Percentiles rank a stretch among this genome's conserved stretches.
Conservation (phyloP, 257 asterid genomes). For the Solanum chmielewskii region DNA sequence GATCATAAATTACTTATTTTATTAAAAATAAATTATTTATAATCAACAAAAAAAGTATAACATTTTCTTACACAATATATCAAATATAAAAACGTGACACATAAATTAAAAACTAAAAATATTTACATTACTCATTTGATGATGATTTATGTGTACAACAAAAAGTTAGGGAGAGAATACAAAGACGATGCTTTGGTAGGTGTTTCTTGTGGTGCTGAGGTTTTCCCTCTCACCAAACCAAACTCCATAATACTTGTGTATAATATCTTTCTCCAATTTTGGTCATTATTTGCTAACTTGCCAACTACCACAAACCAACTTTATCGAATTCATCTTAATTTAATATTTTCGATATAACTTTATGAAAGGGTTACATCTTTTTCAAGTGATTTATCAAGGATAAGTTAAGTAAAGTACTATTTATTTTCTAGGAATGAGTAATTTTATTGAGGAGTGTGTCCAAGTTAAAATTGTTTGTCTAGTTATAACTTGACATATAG, state of each 20-base stretch:
- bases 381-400: background rate
- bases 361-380: background rate
- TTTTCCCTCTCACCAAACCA: background rate
- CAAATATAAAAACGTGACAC: background rate
- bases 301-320: background rate
- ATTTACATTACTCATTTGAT: background rate
- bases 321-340: background rate
- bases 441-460: too few relatives aligned
- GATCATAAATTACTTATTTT: too few relatives aligned
- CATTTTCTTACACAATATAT: too few relatives aligned
- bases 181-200: background rate
- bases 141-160: background rate
- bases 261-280: background rate
- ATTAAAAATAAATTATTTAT: background rate
- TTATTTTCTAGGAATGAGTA: too few relatives aligned
- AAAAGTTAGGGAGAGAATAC: background rate
- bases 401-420: too few relatives aligned
- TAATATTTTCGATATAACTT: background rate
- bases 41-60: background rate
- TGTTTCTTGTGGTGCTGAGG: slow-evolving; percentile 1
- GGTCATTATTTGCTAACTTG: background rate
- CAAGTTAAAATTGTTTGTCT: background rate
- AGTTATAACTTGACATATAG: background rate
- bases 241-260: background rate
- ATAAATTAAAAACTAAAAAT: background rate